Conservation (phyloP, 1,284 basidiomycete species). For the Sparassis latifolia region DNA sequence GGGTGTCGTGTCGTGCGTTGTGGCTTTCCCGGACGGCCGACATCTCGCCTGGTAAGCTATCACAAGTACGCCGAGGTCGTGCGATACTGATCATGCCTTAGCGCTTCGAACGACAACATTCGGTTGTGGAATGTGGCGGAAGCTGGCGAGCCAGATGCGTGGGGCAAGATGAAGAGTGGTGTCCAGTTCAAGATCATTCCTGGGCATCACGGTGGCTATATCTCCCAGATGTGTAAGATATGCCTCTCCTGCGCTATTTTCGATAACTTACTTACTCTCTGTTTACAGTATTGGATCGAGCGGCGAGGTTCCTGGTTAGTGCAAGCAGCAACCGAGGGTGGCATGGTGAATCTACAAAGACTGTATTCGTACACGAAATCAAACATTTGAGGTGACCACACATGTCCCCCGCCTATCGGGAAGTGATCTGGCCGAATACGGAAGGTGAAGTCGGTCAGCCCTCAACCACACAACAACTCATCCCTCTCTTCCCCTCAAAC, state of each 20-base stretch:
- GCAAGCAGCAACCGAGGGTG: constrained; percentile 94
- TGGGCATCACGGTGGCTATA: constrained; percentile 91
- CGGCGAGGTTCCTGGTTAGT: constrained; percentile 80
- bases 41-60: constrained; percentile 80
- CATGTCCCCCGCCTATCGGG: too few relatives aligned
- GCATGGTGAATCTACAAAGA: constrained; percentile 86
- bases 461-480: too few relatives aligned
- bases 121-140: constrained; percentile 90
- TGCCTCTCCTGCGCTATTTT: background rate
- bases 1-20: constrained; percentile 87
- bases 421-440: too few relatives aligned
- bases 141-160: constrained; percentile 58
- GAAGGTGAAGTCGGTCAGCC: too few relatives aligned
- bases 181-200: constrained; percentile 94
- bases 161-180: constrained; percentile 50
- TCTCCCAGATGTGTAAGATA: constrained; percentile 77
- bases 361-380: constrained; percentile 87
- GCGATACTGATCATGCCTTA: constrained; percentile 24
- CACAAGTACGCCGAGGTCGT: background rate
- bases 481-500: too few relatives aligned
- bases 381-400: constrained; percentile 36
- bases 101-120: constrained; percentile 91
- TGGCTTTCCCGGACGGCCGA: constrained; percentile 83
- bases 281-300: constrained; percentile 79
- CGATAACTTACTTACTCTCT: background rate